These are phyloP conservation scores for Parastagonospora avenae DNA, from an alignment of 2,329 filamentous ascomycete species.

Conservation along the genomic window DNA sequence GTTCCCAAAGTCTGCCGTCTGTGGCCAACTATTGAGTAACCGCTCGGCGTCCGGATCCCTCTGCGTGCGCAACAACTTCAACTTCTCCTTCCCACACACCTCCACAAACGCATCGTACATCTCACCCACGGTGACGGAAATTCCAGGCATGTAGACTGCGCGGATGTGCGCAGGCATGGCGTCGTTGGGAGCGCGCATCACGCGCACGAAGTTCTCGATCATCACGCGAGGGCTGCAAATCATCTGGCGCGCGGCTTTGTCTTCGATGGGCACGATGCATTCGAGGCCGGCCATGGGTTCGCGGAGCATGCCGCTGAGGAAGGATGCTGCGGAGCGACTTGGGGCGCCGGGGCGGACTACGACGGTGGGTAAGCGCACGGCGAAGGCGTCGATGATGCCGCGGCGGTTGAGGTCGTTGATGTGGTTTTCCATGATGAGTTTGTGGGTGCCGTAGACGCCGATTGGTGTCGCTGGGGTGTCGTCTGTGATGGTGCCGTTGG, in stretches of 20 bases:
- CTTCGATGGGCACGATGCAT: constrained; percentile 52
- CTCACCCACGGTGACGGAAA: constrained; percentile 56
- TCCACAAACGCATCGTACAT: constrained; percentile 60
- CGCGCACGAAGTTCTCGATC: constrained; percentile 57
- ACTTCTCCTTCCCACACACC: constrained; percentile 57
- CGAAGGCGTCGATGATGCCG: constrained; percentile 55
- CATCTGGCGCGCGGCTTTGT: constrained; percentile 56
- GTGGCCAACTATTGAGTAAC: constrained; percentile 7
- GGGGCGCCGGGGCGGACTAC: constrained; percentile 63
- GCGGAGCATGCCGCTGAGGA: constrained; percentile 66
- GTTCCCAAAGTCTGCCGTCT: constrained; percentile 4
- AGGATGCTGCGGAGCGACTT: constrained; percentile 62
- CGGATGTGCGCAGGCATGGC: constrained; percentile 42
- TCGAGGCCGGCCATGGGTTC: constrained; percentile 56
- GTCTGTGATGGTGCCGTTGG: constrained; percentile 46
- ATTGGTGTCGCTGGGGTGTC: constrained; percentile 54
- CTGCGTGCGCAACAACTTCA: constrained; percentile 53
- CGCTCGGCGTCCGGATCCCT: constrained; percentile 6
- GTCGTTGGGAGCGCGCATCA: constrained; percentile 54
- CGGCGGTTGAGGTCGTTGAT: constrained; percentile 65
- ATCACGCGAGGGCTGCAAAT: constrained; percentile 60
- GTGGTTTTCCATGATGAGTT: constrained; percentile 62
- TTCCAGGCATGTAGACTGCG: constrained; percentile 53
- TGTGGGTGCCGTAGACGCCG: constrained; percentile 65
- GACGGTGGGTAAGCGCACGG: constrained; percentile 64